Evolutionary conservation across 2,329 filamentous ascomycete species (phyloP).

Genomic region (Paraphoma chrysanthemicola): DNA sequence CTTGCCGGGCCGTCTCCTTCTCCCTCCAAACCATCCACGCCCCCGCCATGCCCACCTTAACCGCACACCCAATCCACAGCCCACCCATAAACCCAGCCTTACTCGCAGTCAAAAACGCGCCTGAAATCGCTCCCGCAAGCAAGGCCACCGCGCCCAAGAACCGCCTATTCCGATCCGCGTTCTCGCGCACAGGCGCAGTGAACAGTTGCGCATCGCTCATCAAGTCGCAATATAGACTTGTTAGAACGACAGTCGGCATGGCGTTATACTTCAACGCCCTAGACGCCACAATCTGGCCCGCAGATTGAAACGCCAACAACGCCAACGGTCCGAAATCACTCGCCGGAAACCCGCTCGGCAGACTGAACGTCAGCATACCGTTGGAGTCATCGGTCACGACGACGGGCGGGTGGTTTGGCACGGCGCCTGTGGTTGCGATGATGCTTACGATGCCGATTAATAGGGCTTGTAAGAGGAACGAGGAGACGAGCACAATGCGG

Average conservation of each 20-base stretch:
- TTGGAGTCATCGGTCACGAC: slow-evolving; percentile 51
- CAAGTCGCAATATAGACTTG: slow-evolving; percentile 62
- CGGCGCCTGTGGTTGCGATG: slow-evolving; percentile 53
- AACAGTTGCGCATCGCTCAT: slow-evolving; percentile 59
- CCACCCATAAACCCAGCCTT: slow-evolving; percentile 17
- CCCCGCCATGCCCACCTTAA: slow-evolving; percentile 8
- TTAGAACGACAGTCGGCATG: slow-evolving; percentile 63
- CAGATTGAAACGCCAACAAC: slow-evolving; percentile 60
- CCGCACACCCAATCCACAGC: slow-evolving; percentile 16
- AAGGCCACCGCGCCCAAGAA: slow-evolving; percentile 55
- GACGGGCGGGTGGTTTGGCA: slow-evolving; percentile 18
- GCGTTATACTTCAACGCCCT: slow-evolving; percentile 61
- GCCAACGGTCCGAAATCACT: slow-evolving; percentile 52
- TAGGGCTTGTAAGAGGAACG: slow-evolving; percentile 58
- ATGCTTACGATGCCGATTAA: slow-evolving; percentile 62
- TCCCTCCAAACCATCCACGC: slow-evolving; percentile 9
- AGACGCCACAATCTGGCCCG: slow-evolving; percentile 61
- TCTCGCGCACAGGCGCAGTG: slow-evolving; percentile 46
- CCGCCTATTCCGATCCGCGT: slow-evolving; percentile 60
- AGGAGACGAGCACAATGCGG: slow-evolving; percentile 56
- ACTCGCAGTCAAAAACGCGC: slow-evolving; percentile 58
- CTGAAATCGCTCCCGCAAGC: slow-evolving; percentile 56
- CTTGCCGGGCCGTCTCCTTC: neutral
- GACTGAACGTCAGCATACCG: slow-evolving; percentile 39
- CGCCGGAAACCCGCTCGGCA: slow-evolving; percentile 26